These are phyloP conservation scores for Cladosporium sp. DNA, from an alignment of 2,329 filamentous ascomycete genomes.

Conservation along the genomic window DNA sequence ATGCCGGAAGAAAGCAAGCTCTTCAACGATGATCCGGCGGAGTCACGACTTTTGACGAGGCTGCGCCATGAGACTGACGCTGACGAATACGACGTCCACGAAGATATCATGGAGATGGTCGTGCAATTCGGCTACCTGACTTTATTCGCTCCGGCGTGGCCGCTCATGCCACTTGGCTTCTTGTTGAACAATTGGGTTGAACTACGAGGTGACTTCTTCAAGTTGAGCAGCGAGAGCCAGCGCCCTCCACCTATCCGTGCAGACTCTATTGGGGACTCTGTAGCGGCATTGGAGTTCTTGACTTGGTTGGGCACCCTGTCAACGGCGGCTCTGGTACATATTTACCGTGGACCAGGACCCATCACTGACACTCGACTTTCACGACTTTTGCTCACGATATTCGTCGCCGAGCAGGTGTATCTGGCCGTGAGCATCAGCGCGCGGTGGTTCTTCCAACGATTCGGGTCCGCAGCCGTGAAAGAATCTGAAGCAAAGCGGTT, in stretches of 20 bases:
- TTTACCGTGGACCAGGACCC: constrained; percentile 70
- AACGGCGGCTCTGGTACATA: constrained; percentile 81
- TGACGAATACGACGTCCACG: constrained; percentile 84
- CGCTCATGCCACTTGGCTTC: constrained; percentile 84
- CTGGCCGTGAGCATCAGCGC: constrained; percentile 71
- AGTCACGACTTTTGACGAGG: constrained; percentile 74
- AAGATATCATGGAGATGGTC: constrained; percentile 93
- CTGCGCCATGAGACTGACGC: constrained; percentile 82
- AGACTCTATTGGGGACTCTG: constrained; percentile 92
- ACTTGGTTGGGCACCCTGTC: constrained; percentile 91
- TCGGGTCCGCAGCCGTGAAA: constrained; percentile 80
- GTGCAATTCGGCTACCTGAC: constrained; percentile 81
- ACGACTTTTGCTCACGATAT: constrained; percentile 76
- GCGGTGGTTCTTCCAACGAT: constrained; percentile 67
- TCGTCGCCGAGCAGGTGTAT: constrained; percentile 87
- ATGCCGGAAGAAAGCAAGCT: constrained; percentile 51
- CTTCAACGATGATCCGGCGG: constrained; percentile 69
- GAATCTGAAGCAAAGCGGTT: constrained; percentile 79
- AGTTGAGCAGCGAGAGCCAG: constrained; percentile 86
- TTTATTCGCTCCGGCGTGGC: constrained; percentile 92
- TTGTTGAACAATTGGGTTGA: constrained; percentile 96
- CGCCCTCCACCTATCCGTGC: constrained; percentile 85
- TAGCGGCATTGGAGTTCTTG: constrained; percentile 82
- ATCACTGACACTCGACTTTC: constrained; percentile 63
- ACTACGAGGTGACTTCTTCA: constrained; percentile 87